Evolutionary conservation across 2,329 filamentous ascomycete genomes (phyloP).

Genomic region (Rutstroemia sp.): DNA sequence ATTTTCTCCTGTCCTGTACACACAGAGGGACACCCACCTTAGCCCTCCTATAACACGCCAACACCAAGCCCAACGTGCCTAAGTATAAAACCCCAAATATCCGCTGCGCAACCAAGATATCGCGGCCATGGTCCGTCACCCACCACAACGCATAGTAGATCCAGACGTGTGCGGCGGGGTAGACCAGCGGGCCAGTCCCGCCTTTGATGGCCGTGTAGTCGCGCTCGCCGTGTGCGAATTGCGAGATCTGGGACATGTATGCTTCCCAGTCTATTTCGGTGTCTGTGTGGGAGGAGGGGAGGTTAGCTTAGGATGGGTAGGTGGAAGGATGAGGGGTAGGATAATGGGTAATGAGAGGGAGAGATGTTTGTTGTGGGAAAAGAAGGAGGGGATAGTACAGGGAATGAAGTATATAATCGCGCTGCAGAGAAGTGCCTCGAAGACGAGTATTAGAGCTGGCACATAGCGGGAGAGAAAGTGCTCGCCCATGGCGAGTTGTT

Average conservation of each 20-base stretch:
- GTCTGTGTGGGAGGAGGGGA: constrained; percentile 42
- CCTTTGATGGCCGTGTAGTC: constrained; percentile 83
- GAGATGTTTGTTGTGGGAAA: no score
- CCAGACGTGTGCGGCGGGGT: constrained; percentile 90
- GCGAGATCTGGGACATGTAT: constrained; percentile 88
- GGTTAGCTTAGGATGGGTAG: neutral
- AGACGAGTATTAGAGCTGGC: constrained; percentile 19
- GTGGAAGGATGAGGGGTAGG: no score
- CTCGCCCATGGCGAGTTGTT: constrained; percentile 20
- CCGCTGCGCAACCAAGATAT: constrained; percentile 76
- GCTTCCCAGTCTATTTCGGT: constrained; percentile 98
- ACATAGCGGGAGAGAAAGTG: constrained; percentile 26
- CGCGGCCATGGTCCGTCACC: constrained; percentile 65
- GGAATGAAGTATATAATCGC: constrained; percentile 25
- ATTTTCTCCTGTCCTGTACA: neutral
- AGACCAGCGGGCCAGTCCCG: constrained; percentile 87
- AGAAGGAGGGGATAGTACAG: constrained; percentile 14
- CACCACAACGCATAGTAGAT: constrained; percentile 75
- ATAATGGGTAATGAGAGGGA: neutral
- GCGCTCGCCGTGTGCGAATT: constrained; percentile 76
- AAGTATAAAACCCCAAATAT: constrained; percentile 79
- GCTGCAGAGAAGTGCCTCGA: constrained; percentile 25
- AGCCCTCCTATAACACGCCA: constrained; percentile 73
- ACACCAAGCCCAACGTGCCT: constrained; percentile 64
- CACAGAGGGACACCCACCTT: constrained; percentile 43